phyloP scores from a whole-genome alignment of 495 filamentous ascomycete species.

The Saxophila tyrrhenica region DNA sequence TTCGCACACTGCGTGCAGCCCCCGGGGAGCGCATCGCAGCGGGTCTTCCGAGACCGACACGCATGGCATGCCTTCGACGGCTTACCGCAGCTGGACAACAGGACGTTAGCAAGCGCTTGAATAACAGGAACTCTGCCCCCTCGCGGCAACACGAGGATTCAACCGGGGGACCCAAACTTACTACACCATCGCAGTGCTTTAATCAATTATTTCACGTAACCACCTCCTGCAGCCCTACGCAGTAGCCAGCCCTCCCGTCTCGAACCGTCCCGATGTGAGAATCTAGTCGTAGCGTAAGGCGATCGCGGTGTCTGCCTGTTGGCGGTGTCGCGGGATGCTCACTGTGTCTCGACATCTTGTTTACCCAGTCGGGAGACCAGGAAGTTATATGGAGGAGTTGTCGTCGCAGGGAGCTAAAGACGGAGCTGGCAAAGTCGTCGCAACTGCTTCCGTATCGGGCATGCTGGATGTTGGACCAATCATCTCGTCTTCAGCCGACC shows the following conservation, averaged over 20 bases:
- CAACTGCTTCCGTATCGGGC: too few species aligned
- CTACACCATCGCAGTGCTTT: background rate
- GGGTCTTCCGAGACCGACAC: constrained; percentile 15
- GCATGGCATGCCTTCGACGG: constrained; percentile 13
- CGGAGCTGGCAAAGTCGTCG: too few species aligned
- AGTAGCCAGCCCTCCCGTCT: too few species aligned
- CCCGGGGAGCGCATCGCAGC: constrained; percentile 13
- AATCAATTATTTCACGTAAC: too few species aligned
- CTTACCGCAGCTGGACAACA: constrained; percentile 8
- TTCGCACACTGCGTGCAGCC: constrained; percentile 14
- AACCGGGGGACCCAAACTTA: too few species aligned
- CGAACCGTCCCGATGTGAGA: too few species aligned
- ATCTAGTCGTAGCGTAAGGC: too few species aligned
- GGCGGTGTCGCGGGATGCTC: too few species aligned
- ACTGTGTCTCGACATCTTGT: background rate
- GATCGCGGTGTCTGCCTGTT: background rate
- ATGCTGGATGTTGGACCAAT: background rate
- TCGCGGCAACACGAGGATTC: too few species aligned
- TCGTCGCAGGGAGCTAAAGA: background rate
- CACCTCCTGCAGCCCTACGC: background rate
- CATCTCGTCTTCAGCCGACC: background rate
- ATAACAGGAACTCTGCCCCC: too few species aligned
- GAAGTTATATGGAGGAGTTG: background rate
- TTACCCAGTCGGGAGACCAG: background rate
- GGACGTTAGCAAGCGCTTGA: background rate